phyloP scores from a whole-genome alignment of 2,329 filamentous ascomycete genomes.

The Nemania sp. region DNA sequence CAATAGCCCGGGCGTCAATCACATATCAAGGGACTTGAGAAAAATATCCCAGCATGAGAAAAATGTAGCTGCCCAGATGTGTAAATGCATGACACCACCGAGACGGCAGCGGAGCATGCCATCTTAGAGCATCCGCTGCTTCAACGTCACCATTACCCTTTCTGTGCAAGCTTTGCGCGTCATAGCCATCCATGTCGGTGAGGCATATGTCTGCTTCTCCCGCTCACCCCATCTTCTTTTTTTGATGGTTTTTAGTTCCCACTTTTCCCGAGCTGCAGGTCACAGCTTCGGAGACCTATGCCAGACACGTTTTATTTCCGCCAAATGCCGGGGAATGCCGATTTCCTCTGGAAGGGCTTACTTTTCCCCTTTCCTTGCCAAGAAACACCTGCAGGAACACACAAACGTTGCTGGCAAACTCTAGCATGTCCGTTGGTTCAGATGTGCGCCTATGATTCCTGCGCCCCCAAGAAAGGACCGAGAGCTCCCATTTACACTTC shows the following conservation, averaged over 20 bases:
- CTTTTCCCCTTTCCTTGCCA: conserved; percentile 9
- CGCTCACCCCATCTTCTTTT: too few species aligned
- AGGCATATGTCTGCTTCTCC: background rate
- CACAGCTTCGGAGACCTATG: background rate
- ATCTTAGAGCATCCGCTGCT: background rate
- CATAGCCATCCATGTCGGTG: background rate
- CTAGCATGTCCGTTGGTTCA: conserved; percentile 10
- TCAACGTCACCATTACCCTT: background rate
- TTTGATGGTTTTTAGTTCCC: background rate
- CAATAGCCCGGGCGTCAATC: background rate
- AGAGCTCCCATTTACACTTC: conserved; percentile 3
- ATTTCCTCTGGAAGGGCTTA: conserved; percentile 5
- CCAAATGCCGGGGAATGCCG: conserved; percentile 3
- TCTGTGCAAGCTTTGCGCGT: background rate
- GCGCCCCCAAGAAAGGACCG: background rate
- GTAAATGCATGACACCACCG: background rate
- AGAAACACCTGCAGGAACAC: conserved; percentile 7
- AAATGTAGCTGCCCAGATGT: too few species aligned
- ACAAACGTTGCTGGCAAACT: conserved; percentile 3
- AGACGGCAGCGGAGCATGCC: background rate
- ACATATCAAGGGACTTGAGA: background rate
- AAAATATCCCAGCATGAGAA: background rate
- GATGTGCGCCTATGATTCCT: background rate
- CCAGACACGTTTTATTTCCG: background rate
- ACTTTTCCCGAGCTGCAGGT: background rate